These are phyloP conservation scores for Hamamelis virginiana DNA, from an alignment of 164 flowering plant genomes.

Conservation along the genomic window DNA sequence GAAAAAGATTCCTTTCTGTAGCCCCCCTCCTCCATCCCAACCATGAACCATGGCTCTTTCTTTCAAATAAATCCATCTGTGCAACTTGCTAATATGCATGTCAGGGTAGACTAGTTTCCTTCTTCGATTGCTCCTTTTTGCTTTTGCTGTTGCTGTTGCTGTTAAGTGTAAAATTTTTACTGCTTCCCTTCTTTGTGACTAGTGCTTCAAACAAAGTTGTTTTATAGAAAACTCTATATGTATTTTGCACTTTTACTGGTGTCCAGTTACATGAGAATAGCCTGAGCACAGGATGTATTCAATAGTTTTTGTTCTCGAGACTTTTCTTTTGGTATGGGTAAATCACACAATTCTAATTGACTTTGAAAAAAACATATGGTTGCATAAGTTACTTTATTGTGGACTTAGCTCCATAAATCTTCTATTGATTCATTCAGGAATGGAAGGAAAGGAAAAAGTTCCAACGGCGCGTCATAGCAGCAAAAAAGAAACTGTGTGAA, in stretches of 20 bases:
- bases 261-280: background rate
- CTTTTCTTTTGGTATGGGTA: too few relatives aligned
- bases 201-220: background rate
- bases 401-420: background rate
- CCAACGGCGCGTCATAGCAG: constrained; percentile 62
- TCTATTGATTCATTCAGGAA: constrained; percentile 46
- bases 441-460: constrained; percentile 84
- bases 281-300: background rate
- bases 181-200: background rate
- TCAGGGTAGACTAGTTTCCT: background rate
- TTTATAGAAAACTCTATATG: too few relatives aligned
- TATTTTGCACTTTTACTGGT: too few relatives aligned
- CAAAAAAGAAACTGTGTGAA: constrained; percentile 78
- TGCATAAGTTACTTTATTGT: background rate
- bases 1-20: background rate
- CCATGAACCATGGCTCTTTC: background rate
- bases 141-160: too few relatives aligned
- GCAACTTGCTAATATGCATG: background rate
- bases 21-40: too few relatives aligned
- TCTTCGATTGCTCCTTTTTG: too few relatives aligned
- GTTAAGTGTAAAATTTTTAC: too few relatives aligned
- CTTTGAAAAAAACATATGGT: too few relatives aligned
- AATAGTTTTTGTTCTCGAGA: background rate
- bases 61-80: background rate
- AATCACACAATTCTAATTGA: too few relatives aligned